These are phyloP conservation scores for Picea glauca DNA, from an alignment of 75 land plant species.

Conservation along the genomic window DNA sequence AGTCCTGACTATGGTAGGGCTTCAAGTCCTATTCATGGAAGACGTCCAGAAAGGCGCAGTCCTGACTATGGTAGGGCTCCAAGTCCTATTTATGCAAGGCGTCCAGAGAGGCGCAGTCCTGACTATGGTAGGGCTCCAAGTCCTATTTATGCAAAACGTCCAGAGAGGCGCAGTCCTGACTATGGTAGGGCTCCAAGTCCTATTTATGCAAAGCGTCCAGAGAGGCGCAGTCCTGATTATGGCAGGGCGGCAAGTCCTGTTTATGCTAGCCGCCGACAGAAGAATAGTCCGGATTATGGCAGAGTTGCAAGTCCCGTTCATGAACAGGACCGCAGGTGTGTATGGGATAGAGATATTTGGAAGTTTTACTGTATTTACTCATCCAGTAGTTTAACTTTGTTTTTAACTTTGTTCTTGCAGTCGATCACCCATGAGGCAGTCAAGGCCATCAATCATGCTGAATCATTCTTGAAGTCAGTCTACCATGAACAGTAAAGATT, in stretches of 20 bases:
- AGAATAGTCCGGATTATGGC: slow-evolving; percentile 46
- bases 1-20: slow-evolving; percentile 32
- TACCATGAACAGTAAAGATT: no score
- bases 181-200: background rate
- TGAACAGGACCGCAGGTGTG: background rate
- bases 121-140: slow-evolving; percentile 36
- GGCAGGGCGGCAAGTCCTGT: background rate
- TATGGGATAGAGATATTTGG: no score
- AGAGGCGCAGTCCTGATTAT: no score
- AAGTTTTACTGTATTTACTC: no score
- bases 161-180: slow-evolving; percentile 12
- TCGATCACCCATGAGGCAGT: no score
- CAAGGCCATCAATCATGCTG: no score
- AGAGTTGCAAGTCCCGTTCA: slow-evolving; percentile 18
- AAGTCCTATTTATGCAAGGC: slow-evolving; percentile 6
- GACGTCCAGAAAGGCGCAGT: slow-evolving; percentile 10
- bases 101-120: slow-evolving; percentile 25
- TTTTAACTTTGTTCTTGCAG: no score
- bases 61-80: slow-evolving; percentile 25
- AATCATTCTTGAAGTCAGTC: no score
- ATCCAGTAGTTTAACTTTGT: no score
- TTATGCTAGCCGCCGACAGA: background rate
- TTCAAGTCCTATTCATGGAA: slow-evolving; percentile 6
- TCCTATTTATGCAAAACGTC: slow-evolving; percentile 14
- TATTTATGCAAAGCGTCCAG: no score